A percentile compares a stretch with the other conserved stretches of the same genome.
Evolutionary conservation across 129 eudicot species (phyloP).

Genomic region (Artemisia tridentata): DNA sequence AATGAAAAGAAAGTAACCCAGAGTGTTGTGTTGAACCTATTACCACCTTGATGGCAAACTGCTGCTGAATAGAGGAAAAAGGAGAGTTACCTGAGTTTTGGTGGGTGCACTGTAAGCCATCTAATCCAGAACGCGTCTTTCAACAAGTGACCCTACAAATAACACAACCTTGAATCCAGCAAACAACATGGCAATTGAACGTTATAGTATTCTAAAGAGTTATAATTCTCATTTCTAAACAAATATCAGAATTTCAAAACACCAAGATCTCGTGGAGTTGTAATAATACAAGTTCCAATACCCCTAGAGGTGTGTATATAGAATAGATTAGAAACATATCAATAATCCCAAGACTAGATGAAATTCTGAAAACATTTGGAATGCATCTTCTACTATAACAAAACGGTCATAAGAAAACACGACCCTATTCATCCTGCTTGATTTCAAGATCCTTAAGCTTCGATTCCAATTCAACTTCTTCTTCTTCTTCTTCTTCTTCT

Average conservation of each 20-base stretch:
- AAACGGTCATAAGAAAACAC: background rate
- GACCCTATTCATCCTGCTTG: constrained; percentile 45
- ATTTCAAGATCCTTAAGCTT: constrained; percentile 63
- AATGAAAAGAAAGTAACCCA: background rate
- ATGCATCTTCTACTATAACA: constrained; percentile 1
- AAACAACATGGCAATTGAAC: background rate
- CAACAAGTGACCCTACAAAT: background rate
- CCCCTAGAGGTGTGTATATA: background rate
- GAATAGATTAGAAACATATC: background rate
- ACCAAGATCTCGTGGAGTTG: background rate
- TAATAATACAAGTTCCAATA: constrained; percentile 11
- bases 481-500: constrained; percentile 36
- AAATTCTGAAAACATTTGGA: constrained; percentile 2
- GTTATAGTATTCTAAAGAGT: background rate
- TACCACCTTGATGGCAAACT: background rate
- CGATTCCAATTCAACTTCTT: constrained; percentile 47
- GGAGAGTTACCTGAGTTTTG: background rate
- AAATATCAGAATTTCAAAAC: background rate
- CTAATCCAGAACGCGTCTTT: background rate
- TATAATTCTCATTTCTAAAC: background rate
- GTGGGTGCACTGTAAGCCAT: background rate
- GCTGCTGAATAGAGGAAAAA: background rate
- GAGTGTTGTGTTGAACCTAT: too few relatives aligned
- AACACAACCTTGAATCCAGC: background rate
- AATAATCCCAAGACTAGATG: constrained; percentile 8